A percentile compares a stretch with the other conserved stretches of the same genome.
Evolutionary conservation across 352 stramenopile genomes (phyloP).

Genomic region (Phytophthora quininea): DNA sequence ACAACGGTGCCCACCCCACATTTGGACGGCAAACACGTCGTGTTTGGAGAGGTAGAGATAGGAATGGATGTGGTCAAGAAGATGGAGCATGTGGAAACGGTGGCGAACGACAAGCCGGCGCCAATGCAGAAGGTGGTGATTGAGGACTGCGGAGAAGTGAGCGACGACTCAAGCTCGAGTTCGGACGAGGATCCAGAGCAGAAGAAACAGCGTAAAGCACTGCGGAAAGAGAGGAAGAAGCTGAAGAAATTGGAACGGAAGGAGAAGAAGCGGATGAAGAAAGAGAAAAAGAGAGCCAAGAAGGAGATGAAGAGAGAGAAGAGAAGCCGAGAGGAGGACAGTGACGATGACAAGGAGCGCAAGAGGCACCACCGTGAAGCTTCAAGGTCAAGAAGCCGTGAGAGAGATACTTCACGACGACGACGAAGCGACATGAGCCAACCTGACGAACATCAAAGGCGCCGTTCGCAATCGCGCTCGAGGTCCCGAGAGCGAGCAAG

Average conservation of each 20-base stretch:
- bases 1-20: conserved; percentile 91
- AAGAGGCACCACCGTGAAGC: conserved; percentile 7
- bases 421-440: background rate
- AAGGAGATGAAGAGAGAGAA: conserved; percentile 26
- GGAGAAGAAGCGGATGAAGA: conserved; percentile 31
- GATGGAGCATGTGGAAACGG: conserved; percentile 93
- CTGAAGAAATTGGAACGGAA: conserved; percentile 44
- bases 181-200: conserved; percentile 12
- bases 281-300: conserved; percentile 16
- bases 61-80: conserved; percentile 78
- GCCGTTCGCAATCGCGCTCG: conserved; percentile 7
- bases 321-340: conserved; percentile 11
- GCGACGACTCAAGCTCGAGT: conserved; percentile 11
- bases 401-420: background rate
- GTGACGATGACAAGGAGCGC: background rate
- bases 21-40: conserved; percentile 98
- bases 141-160: conserved; percentile 92
- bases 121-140: conserved; percentile 92
- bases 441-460: background rate
- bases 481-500: conserved; percentile 13
- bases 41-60: conserved; percentile 96
- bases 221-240: conserved; percentile 33
- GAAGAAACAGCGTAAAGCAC: conserved; percentile 23
- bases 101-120: conserved; percentile 76
- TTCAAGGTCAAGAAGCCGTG: conserved; percentile 6